phyloP scores from a whole-genome alignment of 1,284 basidiomycete species.

The Coniferiporia sulphurascens region DNA sequence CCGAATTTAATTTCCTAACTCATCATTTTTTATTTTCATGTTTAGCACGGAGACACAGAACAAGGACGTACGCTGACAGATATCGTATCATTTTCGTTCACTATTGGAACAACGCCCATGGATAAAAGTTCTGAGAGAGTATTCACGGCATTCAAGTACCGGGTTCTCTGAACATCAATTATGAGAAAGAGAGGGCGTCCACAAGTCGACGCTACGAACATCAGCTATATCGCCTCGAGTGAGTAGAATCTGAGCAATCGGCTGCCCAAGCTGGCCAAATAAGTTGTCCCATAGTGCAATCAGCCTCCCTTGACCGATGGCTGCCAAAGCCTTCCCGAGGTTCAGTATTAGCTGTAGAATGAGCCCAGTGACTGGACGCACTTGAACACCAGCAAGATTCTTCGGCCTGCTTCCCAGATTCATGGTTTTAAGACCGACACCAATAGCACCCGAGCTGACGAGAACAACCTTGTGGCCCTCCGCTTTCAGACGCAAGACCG shows the following conservation, averaged over 20 bases:
- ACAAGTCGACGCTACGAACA: slow-evolving; percentile 44
- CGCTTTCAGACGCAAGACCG: slow-evolving; percentile 73
- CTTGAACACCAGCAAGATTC: slow-evolving; percentile 87
- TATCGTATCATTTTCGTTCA: slow-evolving; percentile 96
- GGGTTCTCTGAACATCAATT: slow-evolving; percentile 58
- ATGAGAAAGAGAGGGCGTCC: slow-evolving; percentile 3
- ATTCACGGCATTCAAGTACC: slow-evolving; percentile 92
- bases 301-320: slow-evolving; percentile 92
- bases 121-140: slow-evolving; percentile 84
- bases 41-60: background rate
- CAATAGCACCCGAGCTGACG: slow-evolving; percentile 95
- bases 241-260: slow-evolving; percentile 92
- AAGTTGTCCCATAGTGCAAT: slow-evolving; percentile 97
- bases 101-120: slow-evolving; percentile 91
- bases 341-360: background rate
- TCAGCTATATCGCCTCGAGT: slow-evolving; percentile 97
- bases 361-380: slow-evolving; percentile 26
- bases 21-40: background rate
- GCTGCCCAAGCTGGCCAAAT: slow-evolving; percentile 89
- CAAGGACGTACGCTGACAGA: slow-evolving; percentile 77
- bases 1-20: slow-evolving; percentile 97
- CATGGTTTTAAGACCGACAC: slow-evolving; percentile 92
- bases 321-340: slow-evolving; percentile 75
- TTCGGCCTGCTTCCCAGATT: slow-evolving; percentile 77
- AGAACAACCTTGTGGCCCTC: slow-evolving; percentile 93